Base-by-base conservation (phyloP, 2,329 filamentous ascomycete species). In the Alternaria arbusti region DNA sequence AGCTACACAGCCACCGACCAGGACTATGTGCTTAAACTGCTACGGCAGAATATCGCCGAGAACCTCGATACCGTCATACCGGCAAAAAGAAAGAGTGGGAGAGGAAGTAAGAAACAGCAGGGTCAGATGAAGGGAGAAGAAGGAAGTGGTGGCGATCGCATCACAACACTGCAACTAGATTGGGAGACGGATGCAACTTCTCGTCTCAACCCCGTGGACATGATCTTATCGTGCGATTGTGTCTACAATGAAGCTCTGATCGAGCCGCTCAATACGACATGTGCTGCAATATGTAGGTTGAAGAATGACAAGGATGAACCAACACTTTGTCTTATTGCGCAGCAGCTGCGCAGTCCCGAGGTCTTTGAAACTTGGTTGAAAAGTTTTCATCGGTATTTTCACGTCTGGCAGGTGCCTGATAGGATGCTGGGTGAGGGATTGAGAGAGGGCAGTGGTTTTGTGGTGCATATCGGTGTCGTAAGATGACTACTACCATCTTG, bases 161-260 rank as follows among this genome's bases (percentile, higher is more conserved):
- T 72, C 26, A 56, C 32, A 26, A 47, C 62, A 11, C n/a, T 59
- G n/a, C 49, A 61, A 8, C 83, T 97, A 1, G 95, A 99, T 80
- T 99, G 96, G 96, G 94, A 98, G 76, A 78, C 78, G 2, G 84
- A 87, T 69, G 80, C 82, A 50, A 77, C 86, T 2, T 69, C 73
- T 1, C 73, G 75, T 5, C 70, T 84, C 8, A 84, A 85, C 0
- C 86, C 88, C 64, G 86, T 96, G 69, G 91, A 96, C 73, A 81
- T 89, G 13, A 84, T 98, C 11, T 78, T 98, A 36, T 93, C 94
- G 5, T 97, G 93, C 75, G 96, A 99, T 79, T 97, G 94, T 79
- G 91, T 99, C 70, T 99, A 96, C 84, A 99, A 98, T 80, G 92
- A 97, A 69, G 88, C 91, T 3, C 86, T 98, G 4, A 88, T 98